Evolutionary conservation across 2,329 filamentous ascomycete species (phyloP).

Genomic region (Dothistroma septosporum): DNA sequence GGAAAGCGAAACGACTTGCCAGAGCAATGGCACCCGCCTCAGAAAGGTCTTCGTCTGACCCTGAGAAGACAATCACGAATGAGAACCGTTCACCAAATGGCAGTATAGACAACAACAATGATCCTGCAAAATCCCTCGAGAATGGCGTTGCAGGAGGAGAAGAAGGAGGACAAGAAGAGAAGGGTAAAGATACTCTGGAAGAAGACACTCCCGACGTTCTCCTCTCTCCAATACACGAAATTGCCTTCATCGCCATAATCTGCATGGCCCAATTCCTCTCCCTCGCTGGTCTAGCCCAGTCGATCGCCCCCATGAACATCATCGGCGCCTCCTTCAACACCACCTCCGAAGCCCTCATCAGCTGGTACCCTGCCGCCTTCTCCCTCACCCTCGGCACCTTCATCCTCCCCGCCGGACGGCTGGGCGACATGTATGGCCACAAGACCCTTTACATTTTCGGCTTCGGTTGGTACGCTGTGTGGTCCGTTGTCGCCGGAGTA

Average conservation of each 20-base stretch:
- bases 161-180: neutral
- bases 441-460: constrained; percentile 38
- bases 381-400: constrained; percentile 41
- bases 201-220: neutral
- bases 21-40: neutral
- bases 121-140: neutral
- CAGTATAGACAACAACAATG: neutral
- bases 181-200: neutral
- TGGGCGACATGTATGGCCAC: constrained; percentile 42
- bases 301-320: constrained; percentile 11
- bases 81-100: neutral
- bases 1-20: neutral
- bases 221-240: constrained; percentile 15
- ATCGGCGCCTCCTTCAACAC: constrained; percentile 32
- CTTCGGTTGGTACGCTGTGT: constrained; percentile 37
- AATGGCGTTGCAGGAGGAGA: too few relatives aligned
- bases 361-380: constrained; percentile 43
- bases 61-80: neutral
- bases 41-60: neutral
- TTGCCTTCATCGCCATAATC: constrained; percentile 25
- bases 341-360: constrained; percentile 38
- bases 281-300: constrained; percentile 12
- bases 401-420: constrained; percentile 41
- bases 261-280: constrained; percentile 15
- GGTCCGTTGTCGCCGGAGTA: constrained; percentile 38